These are phyloP conservation scores for Babesia bovis DNA, from an alignment of 169 alveolate genomes.

Conservation along the genomic window DNA sequence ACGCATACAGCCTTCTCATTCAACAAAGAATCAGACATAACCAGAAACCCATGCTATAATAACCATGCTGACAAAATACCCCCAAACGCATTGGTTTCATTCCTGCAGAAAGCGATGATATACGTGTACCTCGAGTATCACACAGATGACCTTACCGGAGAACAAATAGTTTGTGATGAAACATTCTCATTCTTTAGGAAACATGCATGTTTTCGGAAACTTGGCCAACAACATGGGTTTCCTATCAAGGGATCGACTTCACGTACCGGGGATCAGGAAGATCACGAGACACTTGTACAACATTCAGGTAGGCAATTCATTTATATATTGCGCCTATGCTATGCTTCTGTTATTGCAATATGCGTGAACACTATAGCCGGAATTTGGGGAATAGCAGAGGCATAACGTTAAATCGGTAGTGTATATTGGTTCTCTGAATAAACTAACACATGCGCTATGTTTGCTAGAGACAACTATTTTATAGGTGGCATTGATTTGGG, in stretches of 20 bases:
- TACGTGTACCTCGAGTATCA: conserved; percentile 84
- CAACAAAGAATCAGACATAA: conserved; percentile 80
- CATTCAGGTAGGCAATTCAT: not conserved
- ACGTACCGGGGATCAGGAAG: conserved; percentile 2
- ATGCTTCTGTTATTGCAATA: too few relatives aligned
- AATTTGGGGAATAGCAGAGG: too few relatives aligned
- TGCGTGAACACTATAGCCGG: too few relatives aligned
- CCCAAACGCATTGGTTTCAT: conserved; percentile 83
- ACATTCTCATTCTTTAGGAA: conserved; percentile 82
- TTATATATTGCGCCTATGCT: too few relatives aligned
- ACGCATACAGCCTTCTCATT: conserved; percentile 84
- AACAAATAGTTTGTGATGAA: conserved; percentile 78
- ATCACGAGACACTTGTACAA: not conserved
- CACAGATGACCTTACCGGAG: conserved; percentile 82
- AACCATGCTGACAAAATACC: conserved; percentile 86
- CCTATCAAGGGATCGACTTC: conserved; percentile 26
- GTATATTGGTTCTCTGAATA: too few relatives aligned
- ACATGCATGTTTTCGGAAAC: conserved; percentile 80
- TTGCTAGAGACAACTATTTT: not conserved
- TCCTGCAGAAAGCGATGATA: conserved; percentile 86
- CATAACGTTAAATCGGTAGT: too few relatives aligned
- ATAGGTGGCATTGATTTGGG: conserved; percentile 4
- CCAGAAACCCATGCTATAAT: conserved; percentile 78
- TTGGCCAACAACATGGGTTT: conserved; percentile 48
- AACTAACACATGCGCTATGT: too few relatives aligned